Evolutionary conservation across 2,329 filamentous ascomycete species (phyloP), one percentile per base, ranked within the genome.

Genomic region (Neonectria punicea): DNA sequence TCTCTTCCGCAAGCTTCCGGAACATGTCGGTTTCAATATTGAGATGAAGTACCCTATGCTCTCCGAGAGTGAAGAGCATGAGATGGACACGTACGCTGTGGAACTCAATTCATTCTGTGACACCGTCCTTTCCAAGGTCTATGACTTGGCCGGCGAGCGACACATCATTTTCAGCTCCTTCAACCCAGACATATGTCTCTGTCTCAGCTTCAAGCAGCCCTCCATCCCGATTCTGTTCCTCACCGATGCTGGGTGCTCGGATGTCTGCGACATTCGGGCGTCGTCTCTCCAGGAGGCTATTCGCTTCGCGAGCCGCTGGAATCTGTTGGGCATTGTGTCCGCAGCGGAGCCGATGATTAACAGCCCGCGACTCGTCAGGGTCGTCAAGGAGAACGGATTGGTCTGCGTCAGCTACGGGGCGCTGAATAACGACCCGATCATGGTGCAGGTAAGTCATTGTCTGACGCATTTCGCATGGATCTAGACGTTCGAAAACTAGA

Each of bases 21-120:
- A 92, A 67, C 85, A 88, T 14, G 92, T 97, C 22, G 94, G 96
- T 14, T 99, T 99, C 86, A 98, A 99, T 80, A 97, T 99, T 72
- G 96, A 99, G 83, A 92, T 99, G 87, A 98, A 99, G 81, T 99
- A 99, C 77, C 96, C 96, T 5, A 98, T 98, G 94, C 88, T 99
- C 46, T 92, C 95, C 77, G 97, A 99, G 83, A 93, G 90, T 63
- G 93, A 98, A 79, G 93, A 97, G 78, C 92, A 98, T 70, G 93
- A 97, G 72, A 98, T 98, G 94, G 95, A 98, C 77, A 92, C 93
- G 3, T 97, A 97, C 76, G 94, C 93, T 0, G 93, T 98, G 51
- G 96, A 99, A 81, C 87, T 98, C 72, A 98, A 98, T 80, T 93
- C 92, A 1, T 99, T 98, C 78, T 95, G 97, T 76, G 96, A 99